Evolutionary conservation across 2,329 filamentous ascomycete species (phyloP).

Genomic region (Nemania sp.): DNA sequence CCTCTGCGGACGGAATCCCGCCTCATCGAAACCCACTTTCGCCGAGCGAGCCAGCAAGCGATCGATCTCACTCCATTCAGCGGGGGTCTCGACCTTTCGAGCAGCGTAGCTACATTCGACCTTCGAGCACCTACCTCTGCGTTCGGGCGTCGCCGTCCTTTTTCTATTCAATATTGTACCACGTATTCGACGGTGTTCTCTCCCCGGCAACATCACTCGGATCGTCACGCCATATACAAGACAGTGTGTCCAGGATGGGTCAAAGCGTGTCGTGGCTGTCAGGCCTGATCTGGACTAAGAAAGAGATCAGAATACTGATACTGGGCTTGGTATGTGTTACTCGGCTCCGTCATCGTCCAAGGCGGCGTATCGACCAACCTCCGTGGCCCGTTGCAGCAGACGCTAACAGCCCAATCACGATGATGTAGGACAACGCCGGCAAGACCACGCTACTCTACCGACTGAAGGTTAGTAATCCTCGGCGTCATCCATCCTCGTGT

Average conservation of each 20-base stretch:
- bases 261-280: conserved; percentile 72
- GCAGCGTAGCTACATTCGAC: no score
- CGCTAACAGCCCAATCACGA: conserved; percentile 19
- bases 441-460: conserved; percentile 97
- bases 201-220: background rate
- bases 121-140: background rate
- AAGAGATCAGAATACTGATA: conserved; percentile 96
- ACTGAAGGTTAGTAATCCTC: conserved; percentile 70
- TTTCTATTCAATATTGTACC: no score
- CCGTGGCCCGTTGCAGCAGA: conserved; percentile 4
- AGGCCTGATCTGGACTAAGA: conserved; percentile 83
- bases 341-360: background rate
- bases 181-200: background rate
- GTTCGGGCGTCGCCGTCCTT: conserved; percentile 9
- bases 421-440: conserved; percentile 85
- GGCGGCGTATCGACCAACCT: conserved; percentile 9
- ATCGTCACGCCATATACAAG: background rate
- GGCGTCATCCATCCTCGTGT: background rate
- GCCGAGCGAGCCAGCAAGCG: background rate
- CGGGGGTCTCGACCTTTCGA: background rate
- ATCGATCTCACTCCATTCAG: background rate
- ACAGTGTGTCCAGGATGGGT: conserved; percentile 54
- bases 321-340: conserved; percentile 76
- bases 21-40: conserved; percentile 21
- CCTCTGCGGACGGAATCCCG: conserved; percentile 1